Conservation (phyloP, 495 filamentous ascomycete genomes). For the Trichoderma gamsii region DNA sequence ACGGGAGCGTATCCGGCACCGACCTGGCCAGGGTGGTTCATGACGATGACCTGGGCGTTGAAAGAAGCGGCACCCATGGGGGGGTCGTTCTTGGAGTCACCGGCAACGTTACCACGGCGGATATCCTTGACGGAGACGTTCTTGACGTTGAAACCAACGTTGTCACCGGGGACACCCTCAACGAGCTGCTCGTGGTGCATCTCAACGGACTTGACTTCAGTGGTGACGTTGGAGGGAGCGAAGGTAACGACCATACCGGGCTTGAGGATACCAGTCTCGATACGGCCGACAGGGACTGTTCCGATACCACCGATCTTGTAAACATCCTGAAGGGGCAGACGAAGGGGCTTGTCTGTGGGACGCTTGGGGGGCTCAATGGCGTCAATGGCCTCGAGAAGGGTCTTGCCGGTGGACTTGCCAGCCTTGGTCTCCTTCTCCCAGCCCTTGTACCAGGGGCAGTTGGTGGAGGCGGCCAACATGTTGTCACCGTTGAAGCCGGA, state of each 20-base stretch:
- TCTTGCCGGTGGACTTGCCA: slow-evolving; percentile 87
- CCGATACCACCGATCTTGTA: slow-evolving; percentile 99
- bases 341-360: slow-evolving; percentile 95
- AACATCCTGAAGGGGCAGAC: slow-evolving; percentile 99
- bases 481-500: slow-evolving; percentile 99
- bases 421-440: slow-evolving; percentile 99
- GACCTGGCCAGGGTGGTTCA: slow-evolving; percentile 99
- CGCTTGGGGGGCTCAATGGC: slow-evolving; percentile 88
- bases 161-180: slow-evolving; percentile 96
- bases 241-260: slow-evolving; percentile 97
- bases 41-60: slow-evolving; percentile 99
- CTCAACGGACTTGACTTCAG: slow-evolving; percentile 99
- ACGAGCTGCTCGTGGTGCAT: slow-evolving; percentile 99
- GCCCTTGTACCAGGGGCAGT: slow-evolving; percentile 99
- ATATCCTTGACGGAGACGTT: slow-evolving; percentile 99
- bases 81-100: slow-evolving; percentile 99
- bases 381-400: slow-evolving; percentile 98
- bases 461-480: slow-evolving; percentile 88
- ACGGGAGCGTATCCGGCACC: slow-evolving; percentile 98
- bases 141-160: slow-evolving; percentile 99
- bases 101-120: slow-evolving; percentile 98
- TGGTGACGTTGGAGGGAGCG: slow-evolving; percentile 96
- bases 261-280: slow-evolving; percentile 97
- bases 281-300: slow-evolving; percentile 98
- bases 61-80: slow-evolving; percentile 82